A percentile compares a stretch with the other conserved stretches of the same genome.
phyloP scores from a whole-genome alignment of 495 filamentous ascomycete species.

The Astrocystis sublimbata region DNA sequence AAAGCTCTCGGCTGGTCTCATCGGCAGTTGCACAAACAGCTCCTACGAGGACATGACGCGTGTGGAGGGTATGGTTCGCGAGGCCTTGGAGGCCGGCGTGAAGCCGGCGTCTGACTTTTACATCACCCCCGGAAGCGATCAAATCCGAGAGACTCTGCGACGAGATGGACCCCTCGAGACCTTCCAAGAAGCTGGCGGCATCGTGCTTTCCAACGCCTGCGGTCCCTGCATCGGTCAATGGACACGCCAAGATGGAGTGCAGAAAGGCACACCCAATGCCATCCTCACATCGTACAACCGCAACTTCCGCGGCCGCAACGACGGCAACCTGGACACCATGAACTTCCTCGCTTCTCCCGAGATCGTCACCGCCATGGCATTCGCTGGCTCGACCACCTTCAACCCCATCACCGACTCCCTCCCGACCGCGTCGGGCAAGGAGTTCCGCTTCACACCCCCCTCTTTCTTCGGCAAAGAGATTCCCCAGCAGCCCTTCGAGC shows the following conservation, averaged over 20 bases:
- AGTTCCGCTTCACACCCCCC: conserved; percentile 86
- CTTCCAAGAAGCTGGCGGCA: conserved; percentile 85
- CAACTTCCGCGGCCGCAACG: conserved; percentile 96
- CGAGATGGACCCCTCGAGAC: conserved; percentile 80
- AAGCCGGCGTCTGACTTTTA: conserved; percentile 90
- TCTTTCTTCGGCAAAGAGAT: conserved; percentile 75
- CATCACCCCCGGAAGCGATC: conserved; percentile 93
- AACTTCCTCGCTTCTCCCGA: conserved; percentile 98
- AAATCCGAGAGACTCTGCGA: conserved; percentile 91
- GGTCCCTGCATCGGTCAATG: conserved; percentile 96
- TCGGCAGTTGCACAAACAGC: conserved; percentile 97
- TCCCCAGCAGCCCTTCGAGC: conserved; percentile 74
- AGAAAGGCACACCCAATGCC: conserved; percentile 86
- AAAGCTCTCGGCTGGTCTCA: conserved; percentile 86
- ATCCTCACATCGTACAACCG: conserved; percentile 98
- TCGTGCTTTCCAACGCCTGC: conserved; percentile 91
- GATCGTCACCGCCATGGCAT: conserved; percentile 93
- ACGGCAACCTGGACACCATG: conserved; percentile 94
- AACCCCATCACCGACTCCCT: conserved; percentile 91
- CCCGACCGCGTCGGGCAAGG: conserved; percentile 73
- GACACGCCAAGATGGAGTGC: conserved; percentile 82
- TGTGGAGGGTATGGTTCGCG: conserved; percentile 86
- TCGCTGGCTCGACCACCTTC: conserved; percentile 90
- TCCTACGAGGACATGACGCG: conserved; percentile 98
- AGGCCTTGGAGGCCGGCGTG: conserved; percentile 81